phyloP scores from a whole-genome alignment of 2,329 filamentous ascomycete species.

The Dothistroma septosporum region DNA sequence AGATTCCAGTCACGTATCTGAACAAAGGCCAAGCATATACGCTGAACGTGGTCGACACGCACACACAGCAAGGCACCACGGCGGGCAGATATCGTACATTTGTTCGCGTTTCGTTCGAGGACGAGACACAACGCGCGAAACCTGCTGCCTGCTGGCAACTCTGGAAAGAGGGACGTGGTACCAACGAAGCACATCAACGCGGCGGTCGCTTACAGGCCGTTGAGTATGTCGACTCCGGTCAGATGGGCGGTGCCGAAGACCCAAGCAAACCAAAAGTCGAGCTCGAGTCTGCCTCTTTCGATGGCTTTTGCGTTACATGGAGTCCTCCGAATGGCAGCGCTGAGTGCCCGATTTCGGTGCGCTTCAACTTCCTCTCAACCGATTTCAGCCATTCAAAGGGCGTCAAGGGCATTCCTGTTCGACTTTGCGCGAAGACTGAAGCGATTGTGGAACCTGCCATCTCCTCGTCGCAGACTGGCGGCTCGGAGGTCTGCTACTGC shows the following conservation, averaged over 20 bases:
- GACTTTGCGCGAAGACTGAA: constrained; percentile 87
- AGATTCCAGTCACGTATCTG: constrained; percentile 95
- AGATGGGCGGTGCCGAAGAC: constrained; percentile 51
- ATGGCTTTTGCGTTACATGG: constrained; percentile 91
- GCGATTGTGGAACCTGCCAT: constrained; percentile 44
- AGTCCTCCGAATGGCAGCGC: constrained; percentile 60
- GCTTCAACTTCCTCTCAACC: constrained; percentile 97
- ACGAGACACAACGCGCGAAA: constrained; percentile 83
- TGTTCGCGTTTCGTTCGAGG: constrained; percentile 93
- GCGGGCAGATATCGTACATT: constrained; percentile 78
- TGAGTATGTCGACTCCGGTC: constrained; percentile 74
- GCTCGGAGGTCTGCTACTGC: constrained; percentile 77
- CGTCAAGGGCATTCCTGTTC: constrained; percentile 93
- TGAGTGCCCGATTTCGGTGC: constrained; percentile 82
- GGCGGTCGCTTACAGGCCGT: constrained; percentile 91
- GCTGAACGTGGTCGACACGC: constrained; percentile 75
- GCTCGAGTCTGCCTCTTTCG: constrained; percentile 68
- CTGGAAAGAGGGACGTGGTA: constrained; percentile 96
- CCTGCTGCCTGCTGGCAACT: constrained; percentile 82
- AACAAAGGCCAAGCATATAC: constrained; percentile 97
- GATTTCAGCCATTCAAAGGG: constrained; percentile 99
- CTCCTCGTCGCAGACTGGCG: constrained; percentile 33
- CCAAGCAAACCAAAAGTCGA: constrained; percentile 46
- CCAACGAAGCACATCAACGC: constrained; percentile 88
- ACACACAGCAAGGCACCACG: constrained; percentile 56